phyloP scores from a whole-genome alignment of 331 rosid species.

The Stylosanthes scabra region DNA sequence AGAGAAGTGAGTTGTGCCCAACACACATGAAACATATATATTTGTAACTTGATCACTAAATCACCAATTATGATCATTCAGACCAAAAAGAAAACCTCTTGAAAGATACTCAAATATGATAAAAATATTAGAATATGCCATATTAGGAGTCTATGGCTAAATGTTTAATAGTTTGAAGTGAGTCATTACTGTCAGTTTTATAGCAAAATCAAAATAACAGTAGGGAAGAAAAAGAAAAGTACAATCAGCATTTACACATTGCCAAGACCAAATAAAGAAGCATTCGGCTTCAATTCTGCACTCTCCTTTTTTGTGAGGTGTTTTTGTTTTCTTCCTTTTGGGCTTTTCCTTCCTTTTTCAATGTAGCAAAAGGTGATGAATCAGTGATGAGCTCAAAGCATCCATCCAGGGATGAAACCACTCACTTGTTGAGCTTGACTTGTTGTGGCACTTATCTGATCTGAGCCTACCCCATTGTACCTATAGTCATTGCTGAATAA shows the following conservation, averaged over 20 bases:
- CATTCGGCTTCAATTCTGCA: constrained; percentile 27
- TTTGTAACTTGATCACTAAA: no score
- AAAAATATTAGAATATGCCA: constrained; percentile 39
- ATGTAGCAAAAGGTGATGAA: constrained; percentile 27
- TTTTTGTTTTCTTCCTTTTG: not conserved
- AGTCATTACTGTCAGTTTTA: constrained; percentile 46
- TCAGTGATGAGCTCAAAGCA: constrained; percentile 61
- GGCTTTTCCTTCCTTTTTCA: no score
- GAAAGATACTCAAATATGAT: constrained; percentile 26
- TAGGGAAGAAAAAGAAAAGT: constrained; percentile 26
- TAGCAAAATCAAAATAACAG: constrained; percentile 26
- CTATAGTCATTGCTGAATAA: constrained; percentile 44
- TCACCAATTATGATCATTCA: not conserved
- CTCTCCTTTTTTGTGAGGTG: constrained; percentile 1
- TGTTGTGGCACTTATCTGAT: constrained; percentile 69
- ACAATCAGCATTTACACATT: constrained; percentile 41
- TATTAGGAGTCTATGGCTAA: constrained; percentile 30
- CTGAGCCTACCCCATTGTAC: constrained; percentile 61
- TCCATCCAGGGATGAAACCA: constrained; percentile 94
- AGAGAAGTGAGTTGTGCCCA: no score
- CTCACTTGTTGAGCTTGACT: constrained; percentile 74
- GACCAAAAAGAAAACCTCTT: constrained; percentile 2
- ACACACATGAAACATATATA: no score
- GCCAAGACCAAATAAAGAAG: constrained; percentile 31
- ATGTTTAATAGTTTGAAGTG: constrained; percentile 40